phyloP scores from a whole-genome alignment of 169 alveolate species.

The Cryptosporidium tyzzeri region DNA sequence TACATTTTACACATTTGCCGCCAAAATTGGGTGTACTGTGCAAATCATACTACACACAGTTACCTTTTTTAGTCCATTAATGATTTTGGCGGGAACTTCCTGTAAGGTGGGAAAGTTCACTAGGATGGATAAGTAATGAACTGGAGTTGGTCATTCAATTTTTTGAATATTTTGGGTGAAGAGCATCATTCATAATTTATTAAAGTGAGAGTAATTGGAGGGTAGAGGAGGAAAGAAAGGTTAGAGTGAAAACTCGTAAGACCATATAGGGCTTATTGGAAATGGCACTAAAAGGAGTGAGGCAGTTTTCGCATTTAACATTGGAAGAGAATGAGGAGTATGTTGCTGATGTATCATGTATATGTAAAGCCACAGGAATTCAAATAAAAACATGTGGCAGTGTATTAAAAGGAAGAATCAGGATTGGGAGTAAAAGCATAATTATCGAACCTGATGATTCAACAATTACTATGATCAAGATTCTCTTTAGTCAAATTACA shows the following conservation, averaged over 20 bases:
- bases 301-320: slow-evolving; percentile 59
- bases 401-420: slow-evolving; percentile 82
- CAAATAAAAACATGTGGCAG: background rate
- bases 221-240: background rate
- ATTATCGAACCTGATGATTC: slow-evolving; percentile 86
- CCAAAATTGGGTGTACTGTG: slow-evolving; percentile 29
- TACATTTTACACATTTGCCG: slow-evolving; percentile 26
- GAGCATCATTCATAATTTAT: background rate
- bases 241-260: background rate
- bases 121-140: background rate
- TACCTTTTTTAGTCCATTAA: slow-evolving; percentile 32
- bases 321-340: slow-evolving; percentile 74
- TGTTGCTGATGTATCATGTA: slow-evolving; percentile 44
- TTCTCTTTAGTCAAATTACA: slow-evolving; percentile 26
- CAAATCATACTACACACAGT: slow-evolving; percentile 22
- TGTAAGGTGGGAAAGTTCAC: background rate
- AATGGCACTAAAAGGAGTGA: slow-evolving; percentile 54
- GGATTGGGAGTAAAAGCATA: slow-evolving; percentile 86
- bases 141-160: background rate
- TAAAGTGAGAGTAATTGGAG: background rate
- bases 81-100: slow-evolving; percentile 27
- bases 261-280: background rate
- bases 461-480: slow-evolving; percentile 54
- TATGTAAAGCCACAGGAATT: background rate
- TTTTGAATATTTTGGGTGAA: background rate